Evolutionary conservation across 2,329 filamentous ascomycete genomes (phyloP), one percentile per base, ranked within the genome.

Genomic region (Sclerotinia subarctica): DNA sequence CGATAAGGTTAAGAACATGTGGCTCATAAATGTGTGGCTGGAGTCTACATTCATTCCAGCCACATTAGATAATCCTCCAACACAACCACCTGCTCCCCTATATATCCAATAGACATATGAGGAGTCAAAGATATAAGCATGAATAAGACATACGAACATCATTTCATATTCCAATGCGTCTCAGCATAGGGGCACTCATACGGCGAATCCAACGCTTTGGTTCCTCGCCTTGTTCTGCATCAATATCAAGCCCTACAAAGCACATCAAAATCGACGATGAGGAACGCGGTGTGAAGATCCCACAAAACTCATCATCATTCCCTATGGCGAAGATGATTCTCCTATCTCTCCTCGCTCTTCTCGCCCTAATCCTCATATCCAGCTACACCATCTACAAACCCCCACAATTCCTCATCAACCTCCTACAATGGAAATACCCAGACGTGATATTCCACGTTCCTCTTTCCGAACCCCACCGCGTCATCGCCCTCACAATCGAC

Each of bases 401-500:
- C 2, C 93, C 93, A 0, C 79, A 78, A n/a, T 78, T 85, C 57
- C 79, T 96, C 47, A 90, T 96, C 76, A 80, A 82, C 68, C 90
- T 90, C 80, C 86, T 96, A 69, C 85, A 89, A 74, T 81, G 80
- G 72, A 87, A 85, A 70, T 94, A 90, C 84, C 91, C 92, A 1
- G 88, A 93, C 74, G 90, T 96, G 4, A 83, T 96, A 19, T 96
- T 90, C 83, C 88, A 91, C 72, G 84, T 91, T 38, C 74, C 78
- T 8, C 83, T 91, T 38, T 74, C 78, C 38, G 83, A 84, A 1
- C 74, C 80, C 11, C 80, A 85, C 59, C 91, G 89, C 75, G 79
- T 94, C 35, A 83, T 97, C 24, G 93, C 92, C 0, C 83, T 97
- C 51, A 96, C 92, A 1, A 90, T 97, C 74, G 93, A 97, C 80